A percentile compares a stretch with the other conserved stretches of the same genome.
These are phyloP conservation scores for Triticum timopheevii DNA, from an alignment of 176 grass and related monocot species.

Conservation along the genomic window DNA sequence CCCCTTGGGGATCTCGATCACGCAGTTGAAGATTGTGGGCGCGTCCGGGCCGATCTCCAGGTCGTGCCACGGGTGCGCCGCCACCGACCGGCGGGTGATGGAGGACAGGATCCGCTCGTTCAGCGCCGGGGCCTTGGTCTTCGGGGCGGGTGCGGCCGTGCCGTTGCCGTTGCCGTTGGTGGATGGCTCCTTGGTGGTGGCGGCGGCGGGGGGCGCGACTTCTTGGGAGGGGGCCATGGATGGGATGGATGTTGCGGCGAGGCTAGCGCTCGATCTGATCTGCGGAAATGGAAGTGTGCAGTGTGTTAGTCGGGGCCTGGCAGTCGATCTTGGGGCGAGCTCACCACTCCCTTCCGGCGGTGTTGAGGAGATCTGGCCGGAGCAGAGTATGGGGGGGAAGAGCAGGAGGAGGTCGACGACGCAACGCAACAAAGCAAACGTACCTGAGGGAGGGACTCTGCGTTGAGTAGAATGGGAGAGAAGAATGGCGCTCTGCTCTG, in stretches of 20 bases:
- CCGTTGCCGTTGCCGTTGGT: background rate
- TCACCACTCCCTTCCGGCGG: too few species aligned
- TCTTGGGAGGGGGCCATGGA: conserved; percentile 56
- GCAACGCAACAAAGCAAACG: background rate
- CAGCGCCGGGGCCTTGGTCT: conserved; percentile 32
- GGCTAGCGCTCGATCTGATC: too few species aligned
- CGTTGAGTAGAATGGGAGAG: background rate
- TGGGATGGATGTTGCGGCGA: background rate
- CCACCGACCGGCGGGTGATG: conserved; percentile 68
- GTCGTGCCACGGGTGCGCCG: conserved; percentile 96
- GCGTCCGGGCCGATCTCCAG: conserved; percentile 86
- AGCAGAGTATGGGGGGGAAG: background rate
- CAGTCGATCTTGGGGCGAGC: fast-evolving
- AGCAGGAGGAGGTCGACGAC: background rate
- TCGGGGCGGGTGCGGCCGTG: background rate
- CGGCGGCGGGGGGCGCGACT: background rate
- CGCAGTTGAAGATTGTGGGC: conserved; percentile 83
- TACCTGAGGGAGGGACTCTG: background rate
- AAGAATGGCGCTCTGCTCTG: background rate
- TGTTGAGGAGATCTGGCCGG: too few species aligned
- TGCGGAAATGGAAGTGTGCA: too few species aligned
- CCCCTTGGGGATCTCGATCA: conserved; percentile 79
- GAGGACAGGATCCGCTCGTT: conserved; percentile 84
- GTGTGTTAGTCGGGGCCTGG: too few species aligned
- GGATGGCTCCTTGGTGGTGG: background rate